Base-by-base conservation (phyloP, 495 filamentous ascomycete genomes). In the Podospora didyma region DNA sequence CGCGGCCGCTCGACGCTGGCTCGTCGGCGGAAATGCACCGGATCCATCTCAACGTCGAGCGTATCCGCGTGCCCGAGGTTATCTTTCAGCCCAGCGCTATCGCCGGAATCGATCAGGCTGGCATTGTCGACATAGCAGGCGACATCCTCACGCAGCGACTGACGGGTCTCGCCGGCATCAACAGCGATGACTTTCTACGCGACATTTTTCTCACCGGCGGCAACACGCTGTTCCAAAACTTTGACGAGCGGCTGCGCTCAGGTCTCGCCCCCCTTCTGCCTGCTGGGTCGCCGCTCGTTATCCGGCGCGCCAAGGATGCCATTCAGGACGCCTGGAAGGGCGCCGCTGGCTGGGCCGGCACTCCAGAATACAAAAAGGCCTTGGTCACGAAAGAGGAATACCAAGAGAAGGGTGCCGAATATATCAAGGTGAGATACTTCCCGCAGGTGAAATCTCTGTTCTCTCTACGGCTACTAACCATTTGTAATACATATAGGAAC, bases 201-300 rank as follows among this genome's bases (percentile, higher is more conserved):
- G 93, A 97, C 64, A 81, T 98, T 17, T 98, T 98, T 74, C 67
- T 97, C 7, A 97, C 94, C 0, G 94, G 94, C 31, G 94, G 94
- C n/a, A 92, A 93, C 65, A 89, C 88, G 1, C 70, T 94, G 45
- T 97, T 96, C 66, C 68, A 83, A 49, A 86, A 86, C 49, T 98
- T 97, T 61, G 90, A 96, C 53, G 89, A 96, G 52, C 77, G 94
- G 21, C 73, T 98, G 58, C 75, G 79, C 34, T 79, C 76, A 28
- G 93, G 92, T 24, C 72, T 97, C 46, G 79, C 79, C 17, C 82
- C 85, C 12, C 80, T 88, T 35, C 68, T 97, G 57, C 90, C 91
- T 2, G 73, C 85, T 6, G 88, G 84, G n/a, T 68, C 80, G 14
- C 70, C 76, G 22, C 65, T 97, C 31, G 65, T 62, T 12, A 82